Evolutionary conservation across 1,284 basidiomycete genomes (phyloP), one percentile per base, ranked within the genome.

Genomic region (Inonotus hispidus): DNA sequence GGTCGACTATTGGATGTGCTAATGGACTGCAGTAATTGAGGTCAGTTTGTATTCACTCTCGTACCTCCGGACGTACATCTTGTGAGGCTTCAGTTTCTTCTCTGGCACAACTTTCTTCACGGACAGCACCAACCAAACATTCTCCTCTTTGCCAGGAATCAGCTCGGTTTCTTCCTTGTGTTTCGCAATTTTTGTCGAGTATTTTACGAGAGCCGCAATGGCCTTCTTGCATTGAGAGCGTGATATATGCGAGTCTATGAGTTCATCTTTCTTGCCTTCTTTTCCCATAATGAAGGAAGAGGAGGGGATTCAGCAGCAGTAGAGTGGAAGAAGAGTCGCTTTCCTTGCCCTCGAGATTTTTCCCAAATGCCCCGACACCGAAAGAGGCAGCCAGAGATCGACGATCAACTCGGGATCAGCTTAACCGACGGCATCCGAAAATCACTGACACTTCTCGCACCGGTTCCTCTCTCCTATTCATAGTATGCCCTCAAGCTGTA

Each of bases 81-180:
- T 85, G 59, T 82, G 76, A 1, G 94, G 94, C 73, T 92, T 96
- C 50, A 95, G 76, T 70, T 84, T 90, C 69, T 84, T 85, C 67
- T 83, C 83, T 49, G 89, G 81, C 45, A 84, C 82, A 69, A 93
- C 88, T 67, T 81, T 82, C 78, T 95, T 95, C 63, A 92, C 85
- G 19, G 90, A 84, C 62, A 97, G 79, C 66, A 89, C 85, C 27
- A 97, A 80, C 90, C 92, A 96, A 57, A 98, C 79, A 71, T 87
- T 79, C 70, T 91, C 89, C 68, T 94, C 92, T 72, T 85, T 90
- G 52, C 80, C 82, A 0, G 85, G 79, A 58, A 97, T 73, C n/a
- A 97, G 82, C 70, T 95, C 87, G 0, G 74, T 85, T 70, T 91
- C 85, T 65, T 88, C 84, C 63, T 81, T 78, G 68, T 88, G 75